Base-by-base conservation (phyloP, 108 stramenopile genomes). In the Asterionellopsis glacialis region DNA sequence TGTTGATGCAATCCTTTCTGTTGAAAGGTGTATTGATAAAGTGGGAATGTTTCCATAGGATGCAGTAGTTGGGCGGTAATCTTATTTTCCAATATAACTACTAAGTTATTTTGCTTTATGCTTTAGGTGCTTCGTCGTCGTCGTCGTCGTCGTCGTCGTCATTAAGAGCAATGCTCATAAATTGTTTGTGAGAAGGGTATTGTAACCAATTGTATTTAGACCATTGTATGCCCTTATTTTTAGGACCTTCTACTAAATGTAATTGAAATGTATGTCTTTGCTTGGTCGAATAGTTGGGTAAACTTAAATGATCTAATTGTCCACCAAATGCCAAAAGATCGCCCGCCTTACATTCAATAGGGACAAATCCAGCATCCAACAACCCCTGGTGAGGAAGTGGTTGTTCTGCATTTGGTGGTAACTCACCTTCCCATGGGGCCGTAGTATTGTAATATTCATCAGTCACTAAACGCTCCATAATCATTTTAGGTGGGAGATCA, bases 241-340 rank as follows among this genome's bases (percentile, higher is more conserved):
- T 75, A 33, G 33, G 33, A 0, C 93, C 93, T 59, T 96, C 95
- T 28, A 96, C 78, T 49, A 91, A 69, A 64, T 96, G 95, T 39
- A 96, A 68, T 60, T 96, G 95, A 68, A 96, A 96, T 9, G 95
- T 93, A 68, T 96, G 95, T 25, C 95, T 73, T 38, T 53, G 71
- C 1, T 63, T 42, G 0, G 68, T 57, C 4, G 85, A 83, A 54
- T 66, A 62, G 61, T 96, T 96, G 0, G 91, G 87, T 14, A 96
- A 76, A 65, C 84, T 86, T 42, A 95, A 74, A 71, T 96, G 95
- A 73, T 96, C 95, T 60, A 96, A 66, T 47, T 77, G 71, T 26
- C 95, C 95, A 23, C 70, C 71, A 69, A 96, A 91, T 4, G 81
- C 83, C 2, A 96, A 60, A 43, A 96, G 64, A 69, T 93, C 92